Percentiles rank a stretch among this genome's conserved stretches.
phyloP scores from a whole-genome alignment of 495 filamentous ascomycete species.

The Neurospora tetrasperma region DNA sequence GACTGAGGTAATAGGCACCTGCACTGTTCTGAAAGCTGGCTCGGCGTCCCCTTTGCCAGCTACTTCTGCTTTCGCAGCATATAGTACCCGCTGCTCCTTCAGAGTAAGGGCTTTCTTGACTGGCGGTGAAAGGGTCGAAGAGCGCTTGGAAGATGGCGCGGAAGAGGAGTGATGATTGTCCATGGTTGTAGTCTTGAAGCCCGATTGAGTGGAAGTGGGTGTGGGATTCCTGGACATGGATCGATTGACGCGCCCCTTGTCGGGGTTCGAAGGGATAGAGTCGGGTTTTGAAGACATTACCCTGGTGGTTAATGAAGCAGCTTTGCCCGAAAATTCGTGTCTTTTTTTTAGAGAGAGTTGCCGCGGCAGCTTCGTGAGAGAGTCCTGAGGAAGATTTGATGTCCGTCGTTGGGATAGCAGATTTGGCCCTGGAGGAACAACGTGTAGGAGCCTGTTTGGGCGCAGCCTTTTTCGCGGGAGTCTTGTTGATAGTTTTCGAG shows the following conservation, averaged over 20 bases:
- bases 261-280: background rate
- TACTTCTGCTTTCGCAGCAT: no score
- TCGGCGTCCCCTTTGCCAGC: no score
- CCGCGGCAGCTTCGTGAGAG: background rate
- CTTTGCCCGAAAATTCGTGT: background rate
- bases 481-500: background rate
- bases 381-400: background rate
- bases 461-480: background rate
- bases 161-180: no score
- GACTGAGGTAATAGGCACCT: no score
- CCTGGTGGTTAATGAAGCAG: background rate
- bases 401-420: accelerated
- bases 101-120: no score
- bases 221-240: background rate
- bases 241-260: background rate
- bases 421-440: background rate
- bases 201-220: no score
- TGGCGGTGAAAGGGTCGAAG: no score
- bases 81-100: no score
- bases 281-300: background rate
- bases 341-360: background rate
- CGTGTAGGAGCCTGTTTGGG: no score
- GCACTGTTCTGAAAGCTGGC: no score
- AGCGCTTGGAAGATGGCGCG: no score
- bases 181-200: no score